Percentiles rank a stretch among this genome's conserved stretches.
Conservation (phyloP, 805 yeast species). For the Candida coquimbonensis region DNA sequence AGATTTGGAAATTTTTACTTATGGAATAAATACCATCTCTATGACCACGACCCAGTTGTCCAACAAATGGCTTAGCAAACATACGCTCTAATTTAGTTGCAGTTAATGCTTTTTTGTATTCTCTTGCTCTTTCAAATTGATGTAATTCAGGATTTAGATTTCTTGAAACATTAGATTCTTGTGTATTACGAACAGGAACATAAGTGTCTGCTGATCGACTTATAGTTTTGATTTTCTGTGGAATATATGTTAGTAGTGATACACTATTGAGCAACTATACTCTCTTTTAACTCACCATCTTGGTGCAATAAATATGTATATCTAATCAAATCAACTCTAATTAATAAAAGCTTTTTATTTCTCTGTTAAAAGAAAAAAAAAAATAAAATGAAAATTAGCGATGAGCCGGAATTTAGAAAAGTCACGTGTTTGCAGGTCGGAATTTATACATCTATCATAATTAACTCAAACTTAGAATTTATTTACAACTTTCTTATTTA, state of each 20-base stretch:
- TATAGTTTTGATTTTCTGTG: conserved; percentile 23
- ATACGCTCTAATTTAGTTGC: conserved; percentile 94
- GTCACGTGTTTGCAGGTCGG: neutral
- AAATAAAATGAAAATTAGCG: conserved; percentile 4
- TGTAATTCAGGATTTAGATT: conserved; percentile 91
- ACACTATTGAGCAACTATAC: neutral
- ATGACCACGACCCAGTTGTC: conserved; percentile 92
- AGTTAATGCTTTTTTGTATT: conserved; percentile 87
- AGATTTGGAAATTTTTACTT: conserved; percentile 65
- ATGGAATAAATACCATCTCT: conserved; percentile 88
- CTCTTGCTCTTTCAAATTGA: conserved; percentile 96
- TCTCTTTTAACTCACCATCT: neutral
- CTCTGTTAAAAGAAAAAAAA: neutral
- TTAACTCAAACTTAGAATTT: neutral
- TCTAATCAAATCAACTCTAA: neutral
- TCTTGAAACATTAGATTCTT: conserved; percentile 80
- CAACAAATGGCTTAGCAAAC: conserved; percentile 97
- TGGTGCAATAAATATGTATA: neutral
- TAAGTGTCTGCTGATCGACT: conserved; percentile 79
- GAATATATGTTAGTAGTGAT: neutral
- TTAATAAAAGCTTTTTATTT: neutral
- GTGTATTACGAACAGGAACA: conserved; percentile 87
- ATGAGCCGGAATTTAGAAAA: conserved; percentile 5
- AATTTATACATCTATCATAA: neutral
- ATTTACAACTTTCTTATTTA: neutral